These are phyloP conservation scores for Tranzscheliella williamsii DNA, from an alignment of 1,284 basidiomycete species.

Conservation along the genomic window DNA sequence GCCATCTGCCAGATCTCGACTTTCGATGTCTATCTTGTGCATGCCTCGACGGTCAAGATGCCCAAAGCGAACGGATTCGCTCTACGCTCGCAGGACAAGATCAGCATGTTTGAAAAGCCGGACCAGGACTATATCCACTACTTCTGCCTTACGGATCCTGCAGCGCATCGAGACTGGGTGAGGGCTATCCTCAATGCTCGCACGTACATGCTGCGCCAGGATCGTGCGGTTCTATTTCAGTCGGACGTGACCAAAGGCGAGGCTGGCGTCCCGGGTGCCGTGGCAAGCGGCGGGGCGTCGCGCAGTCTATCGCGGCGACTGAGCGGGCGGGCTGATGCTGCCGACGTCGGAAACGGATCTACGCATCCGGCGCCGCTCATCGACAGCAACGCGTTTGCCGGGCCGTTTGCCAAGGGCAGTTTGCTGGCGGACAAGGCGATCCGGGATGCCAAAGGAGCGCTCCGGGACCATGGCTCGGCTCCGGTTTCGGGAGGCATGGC, in stretches of 20 bases:
- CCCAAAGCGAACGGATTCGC: slow-evolving; percentile 56
- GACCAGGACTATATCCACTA: slow-evolving; percentile 55
- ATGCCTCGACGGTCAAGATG: slow-evolving; percentile 34
- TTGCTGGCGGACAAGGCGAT: slow-evolving; percentile 45
- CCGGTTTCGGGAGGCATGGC: slow-evolving; percentile 6
- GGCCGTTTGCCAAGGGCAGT: slow-evolving; percentile 49
- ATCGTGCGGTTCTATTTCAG: slow-evolving; percentile 51
- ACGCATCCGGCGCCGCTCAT: slow-evolving; percentile 32
- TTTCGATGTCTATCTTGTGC: slow-evolving; percentile 55
- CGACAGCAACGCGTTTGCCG: slow-evolving; percentile 34
- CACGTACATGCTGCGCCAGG: slow-evolving; percentile 56
- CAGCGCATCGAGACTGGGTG: slow-evolving; percentile 58
- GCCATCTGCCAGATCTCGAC: slow-evolving; percentile 50
- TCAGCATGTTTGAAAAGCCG: slow-evolving; percentile 52
- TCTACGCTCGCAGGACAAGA: slow-evolving; percentile 42
- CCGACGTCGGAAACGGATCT: slow-evolving; percentile 1
- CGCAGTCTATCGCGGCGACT: slow-evolving; percentile 24
- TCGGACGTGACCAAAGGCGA: slow-evolving; percentile 1
- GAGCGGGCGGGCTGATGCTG: slow-evolving; percentile 8
- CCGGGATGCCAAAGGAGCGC: slow-evolving; percentile 33
- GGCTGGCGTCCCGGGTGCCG: neutral
- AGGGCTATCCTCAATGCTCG: slow-evolving; percentile 50
- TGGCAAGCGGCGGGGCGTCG: slow-evolving; percentile 18
- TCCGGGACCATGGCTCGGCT: slow-evolving; percentile 7
- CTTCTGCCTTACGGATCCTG: slow-evolving; percentile 50